Evolutionary conservation across 2,329 filamentous ascomycete species (phyloP), one percentile per base, ranked within the genome.

Genomic region (Coniochaeta hoffmannii): DNA sequence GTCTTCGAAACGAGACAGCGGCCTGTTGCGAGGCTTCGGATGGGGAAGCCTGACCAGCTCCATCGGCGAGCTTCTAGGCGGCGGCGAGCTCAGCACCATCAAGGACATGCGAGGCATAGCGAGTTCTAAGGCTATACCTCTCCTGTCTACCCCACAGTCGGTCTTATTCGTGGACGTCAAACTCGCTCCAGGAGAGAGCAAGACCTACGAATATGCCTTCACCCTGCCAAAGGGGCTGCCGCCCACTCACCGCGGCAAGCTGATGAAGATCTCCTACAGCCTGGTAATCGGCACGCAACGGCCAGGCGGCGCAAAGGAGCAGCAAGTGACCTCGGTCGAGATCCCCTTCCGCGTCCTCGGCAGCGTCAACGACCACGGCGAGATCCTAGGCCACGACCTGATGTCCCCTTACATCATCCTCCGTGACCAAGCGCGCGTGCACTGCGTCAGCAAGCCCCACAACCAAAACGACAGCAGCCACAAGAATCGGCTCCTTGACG

Each of bases 71-170:
- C 73, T 99, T 4, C 77, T 97, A n/a, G 90, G 91, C 8, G 84
- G 87, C 50, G 86, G 87, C 54, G 92, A 97, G 65, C 83, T 95
- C 61, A 96, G 93, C 72, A 95, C 88, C 57, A 92, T 99, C 67
- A 91, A 92, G 65, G 92, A 97, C 67, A 97, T 97, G 90, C 87
- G 92, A 61, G 89, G 89, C 3, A 87, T 88, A 53, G 88, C 88
- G 26, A 94, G 88, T 68, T 88, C 90, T 31, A 92, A 90, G 67
- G 88, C 89, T 2, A 87, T 99, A 44, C 94, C 94, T 0, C 76
- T 99, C 50, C 78, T 99, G n/a, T 94, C 90, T 15, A 97, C 93
- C 5, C 92, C 93, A 1, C 94, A 97, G 71, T 96, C 91, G 1
- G 90, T 99, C 58, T 75, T 99, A 12, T 99, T 99, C 69, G 94